Evolutionary conservation across 164 flowering plant species (phyloP).

Genomic region (Magnolia kwangsiensis): DNA sequence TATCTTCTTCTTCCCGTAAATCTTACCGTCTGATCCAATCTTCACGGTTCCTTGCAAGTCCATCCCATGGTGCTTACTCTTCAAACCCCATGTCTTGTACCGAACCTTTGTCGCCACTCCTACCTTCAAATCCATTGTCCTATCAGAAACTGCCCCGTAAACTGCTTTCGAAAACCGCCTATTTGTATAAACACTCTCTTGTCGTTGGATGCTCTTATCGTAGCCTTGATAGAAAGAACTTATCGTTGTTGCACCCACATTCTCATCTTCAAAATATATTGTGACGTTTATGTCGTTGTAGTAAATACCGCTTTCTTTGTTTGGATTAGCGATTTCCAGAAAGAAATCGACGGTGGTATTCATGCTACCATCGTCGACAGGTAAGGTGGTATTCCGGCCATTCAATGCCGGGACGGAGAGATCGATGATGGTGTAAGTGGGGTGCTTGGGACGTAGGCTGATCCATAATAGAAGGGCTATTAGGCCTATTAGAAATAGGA

Average conservation of each 20-base stretch:
- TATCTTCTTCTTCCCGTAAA: constrained; percentile 36
- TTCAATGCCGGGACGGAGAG: constrained; percentile 35
- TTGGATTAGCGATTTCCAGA: constrained; percentile 34
- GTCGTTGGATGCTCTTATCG: neutral
- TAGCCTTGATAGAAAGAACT: constrained; percentile 7
- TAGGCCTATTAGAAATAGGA: constrained; percentile 27
- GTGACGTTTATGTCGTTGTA: constrained; percentile 25
- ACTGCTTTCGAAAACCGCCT: neutral
- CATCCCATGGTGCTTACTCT: constrained; percentile 28
- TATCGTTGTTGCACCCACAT: constrained; percentile 12
- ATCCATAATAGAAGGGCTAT: constrained; percentile 67
- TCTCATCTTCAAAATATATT: constrained; percentile 14
- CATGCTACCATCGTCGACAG: neutral
- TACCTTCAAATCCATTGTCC: constrained; percentile 23
- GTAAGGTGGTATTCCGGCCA: neutral
- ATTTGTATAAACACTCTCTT: neutral
- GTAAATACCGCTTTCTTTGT: constrained; percentile 23
- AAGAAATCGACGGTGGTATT: constrained; percentile 12
- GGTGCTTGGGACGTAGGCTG: constrained; percentile 42
- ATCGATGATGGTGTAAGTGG: constrained; percentile 36
- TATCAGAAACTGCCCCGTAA: constrained; percentile 15
- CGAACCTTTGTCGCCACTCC: constrained; percentile 17
- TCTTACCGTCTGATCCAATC: constrained; percentile 40
- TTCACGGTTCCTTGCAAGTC: constrained; percentile 15
- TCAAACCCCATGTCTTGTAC: constrained; percentile 20